Evolutionary conservation across 225 moss, liverwort and hornwort species (phyloP).

Genomic region (Sphagnum contortum): DNA sequence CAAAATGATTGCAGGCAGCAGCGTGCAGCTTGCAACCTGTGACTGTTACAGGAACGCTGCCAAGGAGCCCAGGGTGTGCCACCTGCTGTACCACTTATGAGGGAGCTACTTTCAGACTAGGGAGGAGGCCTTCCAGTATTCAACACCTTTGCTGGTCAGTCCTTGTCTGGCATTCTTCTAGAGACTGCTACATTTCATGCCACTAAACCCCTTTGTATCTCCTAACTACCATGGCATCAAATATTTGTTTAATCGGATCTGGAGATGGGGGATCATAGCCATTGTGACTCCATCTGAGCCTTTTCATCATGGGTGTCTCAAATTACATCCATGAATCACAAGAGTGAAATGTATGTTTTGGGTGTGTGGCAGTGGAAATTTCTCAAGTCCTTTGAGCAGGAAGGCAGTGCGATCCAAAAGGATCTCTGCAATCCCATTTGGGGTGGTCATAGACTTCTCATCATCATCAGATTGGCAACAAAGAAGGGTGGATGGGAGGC

Average conservation of each 20-base stretch:
- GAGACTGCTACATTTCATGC: neutral
- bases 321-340: neutral
- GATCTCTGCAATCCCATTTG: constrained; percentile 58
- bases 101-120: constrained; percentile 18
- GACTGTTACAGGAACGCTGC: constrained; percentile 9
- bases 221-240: no score
- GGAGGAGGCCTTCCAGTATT: constrained; percentile 23
- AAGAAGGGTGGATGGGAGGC: constrained; percentile 43
- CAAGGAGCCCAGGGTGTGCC: constrained; percentile 18
- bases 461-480: constrained; percentile 37
- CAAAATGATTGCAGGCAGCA: constrained; percentile 1
- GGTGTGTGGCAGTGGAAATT: constrained; percentile 15
- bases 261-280: no score
- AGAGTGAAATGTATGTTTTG: neutral
- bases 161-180: neutral
- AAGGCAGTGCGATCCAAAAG: constrained; percentile 33
- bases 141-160: constrained; percentile 38
- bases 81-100: constrained; percentile 21
- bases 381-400: constrained; percentile 27
- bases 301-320: neutral
- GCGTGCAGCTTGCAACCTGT: constrained; percentile 39
- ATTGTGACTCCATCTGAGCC: neutral
- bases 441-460: constrained; percentile 47
- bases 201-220: neutral
- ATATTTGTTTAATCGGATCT: neutral